Conservation (phyloP, 495 filamentous ascomycete genomes). For the Penicillium macrosclerotiorum region DNA sequence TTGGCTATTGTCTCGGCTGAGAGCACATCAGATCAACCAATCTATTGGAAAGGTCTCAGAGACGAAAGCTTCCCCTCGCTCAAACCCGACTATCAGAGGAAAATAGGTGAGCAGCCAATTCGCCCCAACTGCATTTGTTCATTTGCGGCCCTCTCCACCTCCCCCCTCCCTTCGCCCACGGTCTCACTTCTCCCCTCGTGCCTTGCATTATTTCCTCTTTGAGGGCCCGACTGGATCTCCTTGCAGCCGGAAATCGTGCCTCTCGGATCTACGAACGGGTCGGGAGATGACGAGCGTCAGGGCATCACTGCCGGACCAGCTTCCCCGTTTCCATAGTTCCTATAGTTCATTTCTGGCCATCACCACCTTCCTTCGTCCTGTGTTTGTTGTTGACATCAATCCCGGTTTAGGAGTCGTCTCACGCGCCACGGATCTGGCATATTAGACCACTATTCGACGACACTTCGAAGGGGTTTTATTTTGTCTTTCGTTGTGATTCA, state of each 20-base stretch:
- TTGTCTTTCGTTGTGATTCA: constrained; percentile 23
- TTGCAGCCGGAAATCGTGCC: constrained; percentile 38
- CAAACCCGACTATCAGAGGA: not conserved
- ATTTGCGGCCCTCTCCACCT: constrained; percentile 1
- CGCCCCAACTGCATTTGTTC: not conserved
- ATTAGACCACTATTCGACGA: constrained; percentile 29
- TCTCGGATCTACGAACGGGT: constrained; percentile 19
- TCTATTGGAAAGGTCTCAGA: constrained; percentile 24
- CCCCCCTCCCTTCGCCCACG: constrained; percentile 26
- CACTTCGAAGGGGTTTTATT: constrained; percentile 21
- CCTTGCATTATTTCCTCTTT: constrained; percentile 43
- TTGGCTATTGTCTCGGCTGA: constrained; percentile 36
- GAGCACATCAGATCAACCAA: constrained; percentile 16
- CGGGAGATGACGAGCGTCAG: constrained; percentile 34
- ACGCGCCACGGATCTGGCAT: constrained; percentile 29
- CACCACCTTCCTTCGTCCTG: not conserved
- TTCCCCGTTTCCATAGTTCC: constrained; percentile 20
- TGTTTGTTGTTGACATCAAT: constrained; percentile 43
- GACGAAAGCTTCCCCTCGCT: not conserved
- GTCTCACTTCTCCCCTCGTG: constrained; percentile 37
- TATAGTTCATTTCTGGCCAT: constrained; percentile 4
- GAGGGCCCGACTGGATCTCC: constrained; percentile 24
- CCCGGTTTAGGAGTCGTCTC: too few relatives aligned
- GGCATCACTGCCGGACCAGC: constrained; percentile 13
- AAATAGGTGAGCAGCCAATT: constrained; percentile 5